Percentiles rank a stretch among this genome's conserved stretches.
These are phyloP conservation scores for Kazachstania taianensis DNA, from an alignment of 805 yeast genomes.

Conservation along the genomic window DNA sequence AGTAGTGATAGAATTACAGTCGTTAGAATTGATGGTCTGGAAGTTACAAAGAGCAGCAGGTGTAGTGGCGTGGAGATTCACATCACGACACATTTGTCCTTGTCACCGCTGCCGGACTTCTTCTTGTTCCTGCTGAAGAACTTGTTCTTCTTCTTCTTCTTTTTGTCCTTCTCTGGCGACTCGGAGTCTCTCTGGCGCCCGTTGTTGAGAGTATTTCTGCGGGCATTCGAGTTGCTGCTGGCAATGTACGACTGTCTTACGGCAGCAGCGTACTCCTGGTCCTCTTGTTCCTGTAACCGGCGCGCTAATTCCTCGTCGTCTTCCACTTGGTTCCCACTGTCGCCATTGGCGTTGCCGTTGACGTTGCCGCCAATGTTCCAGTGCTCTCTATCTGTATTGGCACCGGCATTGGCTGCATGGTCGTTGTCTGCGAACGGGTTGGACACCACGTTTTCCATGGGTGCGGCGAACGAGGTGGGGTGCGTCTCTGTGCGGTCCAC, in stretches of 20 bases:
- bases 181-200: neutral
- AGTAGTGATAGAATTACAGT: too few relatives aligned
- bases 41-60: too few relatives aligned
- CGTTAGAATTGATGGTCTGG: too few relatives aligned
- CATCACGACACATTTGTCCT: constrained; percentile 3
- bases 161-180: neutral
- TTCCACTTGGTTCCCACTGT: constrained; percentile 14
- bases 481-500: too few relatives aligned
- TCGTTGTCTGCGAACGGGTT: constrained; percentile 19
- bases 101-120: neutral
- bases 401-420: constrained; percentile 1
- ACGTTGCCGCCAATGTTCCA: too few relatives aligned
- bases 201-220: neutral
- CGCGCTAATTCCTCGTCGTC: constrained; percentile 37
- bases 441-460: constrained; percentile 5
- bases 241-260: constrained; percentile 31
- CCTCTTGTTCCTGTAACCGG: constrained; percentile 47
- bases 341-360: too few relatives aligned
- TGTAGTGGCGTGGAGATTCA: neutral
- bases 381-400: neutral
- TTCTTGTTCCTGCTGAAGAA: neutral
- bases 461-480: constrained; percentile 2
- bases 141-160: constrained; percentile 2
- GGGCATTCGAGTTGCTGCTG: neutral
- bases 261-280: constrained; percentile 37